Evolutionary conservation across 148 eudicot genomes (phyloP).

Genomic region (Pharnaceum exiguum): DNA sequence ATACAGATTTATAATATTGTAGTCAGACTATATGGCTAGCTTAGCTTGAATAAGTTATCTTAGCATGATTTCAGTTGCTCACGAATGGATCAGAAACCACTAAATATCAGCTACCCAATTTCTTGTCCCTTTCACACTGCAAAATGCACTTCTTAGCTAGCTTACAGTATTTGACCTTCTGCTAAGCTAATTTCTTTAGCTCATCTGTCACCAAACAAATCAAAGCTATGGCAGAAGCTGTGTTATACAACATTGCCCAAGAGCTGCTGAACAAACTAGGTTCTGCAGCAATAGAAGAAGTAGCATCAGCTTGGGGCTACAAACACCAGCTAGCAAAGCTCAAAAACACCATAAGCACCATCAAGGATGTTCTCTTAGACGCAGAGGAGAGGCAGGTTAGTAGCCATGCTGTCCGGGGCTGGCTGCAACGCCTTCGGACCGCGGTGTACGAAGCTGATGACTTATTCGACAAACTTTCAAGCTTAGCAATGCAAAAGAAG

Average conservation of each 20-base stretch:
- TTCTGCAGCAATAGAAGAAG: constrained; percentile 7
- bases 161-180: too few relatives aligned
- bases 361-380: constrained; percentile 2
- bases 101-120: too few relatives aligned
- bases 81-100: too few relatives aligned
- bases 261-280: not conserved
- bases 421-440: constrained; percentile 10
- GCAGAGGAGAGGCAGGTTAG: constrained; percentile 15
- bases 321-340: constrained; percentile 8
- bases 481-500: not conserved
- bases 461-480: constrained; percentile 12
- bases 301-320: constrained; percentile 7
- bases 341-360: not conserved
- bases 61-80: too few relatives aligned
- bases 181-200: too few relatives aligned
- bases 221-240: constrained; percentile 19
- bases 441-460: constrained; percentile 21
- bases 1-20: too few relatives aligned
- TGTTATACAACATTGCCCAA: constrained; percentile 6
- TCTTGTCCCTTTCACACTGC: too few relatives aligned
- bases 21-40: too few relatives aligned
- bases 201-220: too few relatives aligned
- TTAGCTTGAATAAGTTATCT: too few relatives aligned
- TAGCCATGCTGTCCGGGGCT: constrained; percentile 7
- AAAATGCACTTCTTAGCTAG: too few relatives aligned